These are phyloP conservation scores for Sambucus nigra DNA, from an alignment of 129 eudicot species.

Conservation along the genomic window DNA sequence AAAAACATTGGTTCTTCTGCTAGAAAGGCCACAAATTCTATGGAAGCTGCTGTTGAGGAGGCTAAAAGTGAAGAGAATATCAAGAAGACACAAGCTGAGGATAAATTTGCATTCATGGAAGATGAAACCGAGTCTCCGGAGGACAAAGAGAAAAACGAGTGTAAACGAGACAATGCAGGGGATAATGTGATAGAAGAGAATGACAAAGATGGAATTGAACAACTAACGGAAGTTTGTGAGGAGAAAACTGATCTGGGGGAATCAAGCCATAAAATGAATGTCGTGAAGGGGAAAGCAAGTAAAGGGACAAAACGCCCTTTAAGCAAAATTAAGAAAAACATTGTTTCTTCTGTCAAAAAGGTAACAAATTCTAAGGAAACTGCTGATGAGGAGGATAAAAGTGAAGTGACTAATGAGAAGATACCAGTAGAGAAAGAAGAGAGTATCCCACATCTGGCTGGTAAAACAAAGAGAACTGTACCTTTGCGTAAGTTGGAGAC, in stretches of 20 bases:
- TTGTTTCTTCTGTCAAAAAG: constrained; percentile 14
- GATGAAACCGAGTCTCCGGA: constrained; percentile 55
- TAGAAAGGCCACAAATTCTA: constrained; percentile 9
- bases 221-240: constrained; percentile 5
- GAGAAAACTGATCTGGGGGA: constrained; percentile 15
- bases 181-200: not conserved
- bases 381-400: constrained; percentile 17
- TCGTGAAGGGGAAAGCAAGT: constrained; percentile 14
- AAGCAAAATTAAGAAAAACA: constrained; percentile 22
- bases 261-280: constrained; percentile 18
- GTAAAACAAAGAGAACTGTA: constrained; percentile 4
- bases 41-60: constrained; percentile 20
- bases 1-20: constrained; percentile 16
- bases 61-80: constrained; percentile 14
- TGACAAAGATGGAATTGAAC: constrained; percentile 8
- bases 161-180: constrained; percentile 13
- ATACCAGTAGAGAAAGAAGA: constrained; percentile 20
- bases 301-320: constrained; percentile 26
- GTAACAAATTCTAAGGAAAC: constrained; percentile 14
- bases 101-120: too few relatives aligned
- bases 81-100: not conserved
- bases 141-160: constrained; percentile 16
- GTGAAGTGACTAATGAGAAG: constrained; percentile 16
- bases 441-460: not conserved
- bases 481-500: not conserved